Evolutionary conservation across 116 monocot genomes (phyloP), one percentile per base, ranked within the genome.

Genomic region (Cymodocea nodosa): DNA sequence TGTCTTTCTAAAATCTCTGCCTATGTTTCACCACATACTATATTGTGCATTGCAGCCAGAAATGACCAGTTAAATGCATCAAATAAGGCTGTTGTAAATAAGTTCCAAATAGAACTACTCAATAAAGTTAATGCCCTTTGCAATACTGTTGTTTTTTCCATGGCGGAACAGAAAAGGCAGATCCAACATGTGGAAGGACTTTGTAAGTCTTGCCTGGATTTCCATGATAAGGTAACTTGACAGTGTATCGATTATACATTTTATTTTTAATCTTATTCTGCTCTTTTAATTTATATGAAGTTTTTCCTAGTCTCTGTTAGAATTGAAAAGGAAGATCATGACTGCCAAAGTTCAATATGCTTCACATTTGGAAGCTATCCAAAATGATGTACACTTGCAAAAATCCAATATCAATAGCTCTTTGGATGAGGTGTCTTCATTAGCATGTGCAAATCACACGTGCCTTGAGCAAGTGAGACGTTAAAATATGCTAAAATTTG

Each of bases 61-160:
- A 80, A 91, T 79, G 92, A 88, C 59, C 73, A 84, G 63, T 16
- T 89, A 52, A 91, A 69, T 80, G 37, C 78, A 5, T 56, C 76
- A 66, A 98, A 98, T 60, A 78, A 84, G 64, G 77, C 76, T 24
- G 57, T 81, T 19, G 82, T 98, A 9, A 76, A 90, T 59, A 76
- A 75, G 13, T 98, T 82, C 67, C 85, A 84, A 68, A 66, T 69
- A 68, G 81, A 86, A 50, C 60, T 98, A 8, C 68, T 40, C 7
- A 67, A 80, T 40, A 98, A 86, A 39, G 69, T 86, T 5, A 55
- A 36, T n/a, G 14, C 25, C 62, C 85, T 95, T 54, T 83, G 84
- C 18, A 75, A 44, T 56, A 74, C 70, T 35, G 58, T 95, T 52
- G 73, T 52, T 75, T 35, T 79, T 57, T 95, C 85, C 17, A 66